Evolutionary conservation across 495 filamentous ascomycete species (phyloP), one percentile per base, ranked within the genome.

Genomic region (Clavariopsis aquatica): DNA sequence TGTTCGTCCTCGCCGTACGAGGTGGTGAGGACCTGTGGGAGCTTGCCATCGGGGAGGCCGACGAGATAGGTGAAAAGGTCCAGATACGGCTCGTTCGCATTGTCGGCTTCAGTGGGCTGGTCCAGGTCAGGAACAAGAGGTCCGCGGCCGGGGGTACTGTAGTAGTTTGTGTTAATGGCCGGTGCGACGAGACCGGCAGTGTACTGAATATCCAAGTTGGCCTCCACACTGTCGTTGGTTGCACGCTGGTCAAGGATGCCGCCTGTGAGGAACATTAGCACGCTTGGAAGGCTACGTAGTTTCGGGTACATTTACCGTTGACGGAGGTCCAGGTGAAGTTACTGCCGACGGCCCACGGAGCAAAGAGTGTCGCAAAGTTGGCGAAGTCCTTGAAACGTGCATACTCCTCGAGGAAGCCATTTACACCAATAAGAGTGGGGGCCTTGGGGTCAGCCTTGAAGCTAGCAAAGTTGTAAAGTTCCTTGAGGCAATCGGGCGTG

Each of bases 1-100:
- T 93, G 73, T 72, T 96, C 91, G 49, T 92, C 84, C 66, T 93
- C 90, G 43, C 89, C 89, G 72, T 94, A 96, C 0, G 87, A 91
- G 46, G 85, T 91, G 36, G 88, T 87, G 62, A 96, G 83, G 13
- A 89, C 84, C 62, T 88, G 84, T 1, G 91, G 91, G 10, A 96
- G 80, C 8, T 85, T 78, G 0, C 76, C 72, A 59, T 91, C 85
- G 0, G 81, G 76, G 7, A 85, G 81, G 13, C 74, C 69, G 0
- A 90, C 75, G 5, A 96, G 75, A 64, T 85, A 85, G 24, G 85
- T 80, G 31, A 92, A 81, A 66, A 86, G 91, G 1, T 85, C 82
- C 5, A 92, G 78, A 72, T 90, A 94, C 0, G 90, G 90, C 79
- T 93, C 89, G 73, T 92, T 92, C 61, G 78, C 79, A 69, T 89